Conservation (phyloP, 2,329 filamentous ascomycete species). For the Aspergillus niger region DNA sequence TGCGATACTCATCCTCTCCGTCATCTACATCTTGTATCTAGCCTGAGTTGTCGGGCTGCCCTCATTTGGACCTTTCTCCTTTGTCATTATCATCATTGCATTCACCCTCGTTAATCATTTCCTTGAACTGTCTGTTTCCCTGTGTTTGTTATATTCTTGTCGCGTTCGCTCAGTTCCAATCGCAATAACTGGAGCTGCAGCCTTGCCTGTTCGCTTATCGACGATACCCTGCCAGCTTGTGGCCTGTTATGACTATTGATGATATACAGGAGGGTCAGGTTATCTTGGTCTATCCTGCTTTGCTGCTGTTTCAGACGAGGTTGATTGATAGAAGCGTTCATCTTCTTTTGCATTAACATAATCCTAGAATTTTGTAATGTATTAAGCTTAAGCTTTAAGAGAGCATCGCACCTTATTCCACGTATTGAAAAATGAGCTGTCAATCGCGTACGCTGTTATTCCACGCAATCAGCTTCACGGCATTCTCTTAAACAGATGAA, state of each 20-base stretch:
- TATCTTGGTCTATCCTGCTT: neutral
- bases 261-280: constrained; percentile 16
- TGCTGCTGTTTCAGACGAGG: neutral
- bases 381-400: neutral
- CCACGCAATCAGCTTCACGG: too few relatives aligned
- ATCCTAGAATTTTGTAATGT: neutral
- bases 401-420: too few relatives aligned
- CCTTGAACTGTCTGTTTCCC: neutral
- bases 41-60: constrained; percentile 1
- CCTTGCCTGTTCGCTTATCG: constrained; percentile 22
- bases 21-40: constrained; percentile 2
- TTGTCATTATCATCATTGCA: neutral
- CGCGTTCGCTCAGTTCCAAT: neutral
- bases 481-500: too few relatives aligned
- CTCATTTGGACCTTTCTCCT: constrained; percentile 3
- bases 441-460: too few relatives aligned
- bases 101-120: neutral
- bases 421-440: too few relatives aligned
- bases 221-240: constrained; percentile 28
- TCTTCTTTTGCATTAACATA: neutral
- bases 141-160: constrained; percentile 2
- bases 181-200: neutral
- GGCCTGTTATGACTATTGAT: constrained; percentile 28
- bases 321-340: constrained; percentile 1
- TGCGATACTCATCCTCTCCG: constrained; percentile 5